Conservation (phyloP, 148 eudicot genomes). For the Nyssa sinensis region DNA sequence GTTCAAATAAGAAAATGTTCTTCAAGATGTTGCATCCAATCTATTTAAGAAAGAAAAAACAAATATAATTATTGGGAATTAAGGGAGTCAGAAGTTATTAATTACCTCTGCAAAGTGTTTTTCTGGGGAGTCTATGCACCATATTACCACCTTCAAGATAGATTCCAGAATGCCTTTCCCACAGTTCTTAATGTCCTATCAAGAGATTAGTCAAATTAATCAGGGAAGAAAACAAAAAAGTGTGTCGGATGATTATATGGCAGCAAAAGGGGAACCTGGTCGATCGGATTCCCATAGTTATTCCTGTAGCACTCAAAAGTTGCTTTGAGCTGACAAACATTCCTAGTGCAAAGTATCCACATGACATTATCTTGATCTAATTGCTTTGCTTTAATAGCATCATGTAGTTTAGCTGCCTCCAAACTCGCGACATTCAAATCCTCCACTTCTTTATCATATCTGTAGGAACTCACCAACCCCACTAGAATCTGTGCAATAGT, state of each 20-base stretch:
- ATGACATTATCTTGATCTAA: conserved; percentile 58
- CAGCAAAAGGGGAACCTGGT: conserved; percentile 40
- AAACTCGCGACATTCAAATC: conserved; percentile 47
- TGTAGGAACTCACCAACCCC: conserved; percentile 71
- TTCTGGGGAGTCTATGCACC: conserved; percentile 73
- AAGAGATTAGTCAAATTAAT: conserved; percentile 8
- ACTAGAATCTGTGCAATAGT: conserved; percentile 52
- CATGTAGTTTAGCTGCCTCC: conserved; percentile 58
- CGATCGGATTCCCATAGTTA: conserved; percentile 46
- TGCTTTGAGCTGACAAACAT: conserved; percentile 64
- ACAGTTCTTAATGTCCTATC: conserved; percentile 57
- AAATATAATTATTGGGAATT: neutral
- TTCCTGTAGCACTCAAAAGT: conserved; percentile 57
- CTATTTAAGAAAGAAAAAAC: neutral
- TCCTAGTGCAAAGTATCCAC: conserved; percentile 63
- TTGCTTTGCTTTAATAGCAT: conserved; percentile 45
- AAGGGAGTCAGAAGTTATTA: neutral
- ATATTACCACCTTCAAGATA: conserved; percentile 41
- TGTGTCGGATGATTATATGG: neutral
- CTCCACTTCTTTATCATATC: conserved; percentile 58
- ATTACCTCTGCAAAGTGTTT: conserved; percentile 83
- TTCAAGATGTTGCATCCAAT: neutral
- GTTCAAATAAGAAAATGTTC: neutral
- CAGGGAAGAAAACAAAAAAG: neutral
- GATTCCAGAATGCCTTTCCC: conserved; percentile 50